These are phyloP conservation scores for Zymoseptoria ardabiliae DNA, from an alignment of 2,329 filamentous ascomycete genomes.

Conservation along the genomic window DNA sequence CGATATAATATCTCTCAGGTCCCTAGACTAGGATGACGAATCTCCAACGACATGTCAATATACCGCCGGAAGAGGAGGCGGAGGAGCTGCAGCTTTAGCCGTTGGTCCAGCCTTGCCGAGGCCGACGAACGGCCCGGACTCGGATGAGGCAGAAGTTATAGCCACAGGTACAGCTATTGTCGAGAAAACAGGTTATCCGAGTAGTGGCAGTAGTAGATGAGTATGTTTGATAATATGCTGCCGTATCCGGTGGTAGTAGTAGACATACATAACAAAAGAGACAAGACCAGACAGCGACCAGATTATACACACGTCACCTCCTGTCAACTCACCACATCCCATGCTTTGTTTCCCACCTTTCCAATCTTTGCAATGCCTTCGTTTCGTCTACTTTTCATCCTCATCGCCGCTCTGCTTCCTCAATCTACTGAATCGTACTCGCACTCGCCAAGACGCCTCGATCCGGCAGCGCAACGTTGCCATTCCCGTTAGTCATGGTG, in stretches of 20 bases:
- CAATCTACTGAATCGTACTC: background rate
- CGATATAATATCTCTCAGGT: no score
- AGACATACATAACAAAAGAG: background rate
- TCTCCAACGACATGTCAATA: no score
- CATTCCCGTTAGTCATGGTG: constrained; percentile 18
- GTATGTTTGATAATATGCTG: background rate
- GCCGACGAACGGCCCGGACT: background rate
- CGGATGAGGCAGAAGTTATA: background rate
- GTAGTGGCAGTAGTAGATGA: background rate
- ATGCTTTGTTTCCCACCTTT: background rate
- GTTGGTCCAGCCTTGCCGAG: background rate
- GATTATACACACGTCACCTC: background rate
- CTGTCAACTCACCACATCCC: background rate
- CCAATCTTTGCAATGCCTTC: background rate
- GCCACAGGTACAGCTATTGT: background rate
- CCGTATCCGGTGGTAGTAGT: background rate
- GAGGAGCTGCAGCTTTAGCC: no score
- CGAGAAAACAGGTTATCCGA: no score
- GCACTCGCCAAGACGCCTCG: background rate
- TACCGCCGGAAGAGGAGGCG: no score
- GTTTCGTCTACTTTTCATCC: background rate
- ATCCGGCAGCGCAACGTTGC: constrained; percentile 2
- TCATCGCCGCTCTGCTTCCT: background rate
- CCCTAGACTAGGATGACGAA: no score
- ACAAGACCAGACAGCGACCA: background rate